Conservation (phyloP, 2,329 filamentous ascomycete genomes). For the Trichoderma koningiopsis region DNA sequence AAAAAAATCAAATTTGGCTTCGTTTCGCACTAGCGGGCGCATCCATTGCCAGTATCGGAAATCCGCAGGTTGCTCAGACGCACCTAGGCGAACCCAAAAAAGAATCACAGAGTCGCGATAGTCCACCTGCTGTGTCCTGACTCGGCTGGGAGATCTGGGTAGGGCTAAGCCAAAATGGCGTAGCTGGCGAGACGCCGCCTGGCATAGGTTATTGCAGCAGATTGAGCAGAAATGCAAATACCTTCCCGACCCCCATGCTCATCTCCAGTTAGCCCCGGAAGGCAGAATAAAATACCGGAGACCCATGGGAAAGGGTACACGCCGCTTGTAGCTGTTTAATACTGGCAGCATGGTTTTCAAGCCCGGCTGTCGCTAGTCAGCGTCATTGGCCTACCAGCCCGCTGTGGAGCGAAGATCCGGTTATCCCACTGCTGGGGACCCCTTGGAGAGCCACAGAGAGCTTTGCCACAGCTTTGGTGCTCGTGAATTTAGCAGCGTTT, state of each 20-base stretch:
- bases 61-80: not conserved
- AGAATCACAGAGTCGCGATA: not conserved
- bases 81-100: not conserved
- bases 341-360: not conserved
- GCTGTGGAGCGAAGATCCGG: conserved; percentile 16
- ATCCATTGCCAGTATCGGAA: not conserved
- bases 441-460: not conserved
- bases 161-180: conserved; percentile 1
- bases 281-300: conserved; percentile 1
- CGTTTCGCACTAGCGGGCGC: not conserved
- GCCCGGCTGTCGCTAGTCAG: conserved; percentile 9
- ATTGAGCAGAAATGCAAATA: not conserved
- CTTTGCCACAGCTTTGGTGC: not conserved
- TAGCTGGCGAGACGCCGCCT: not conserved
- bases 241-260: not conserved
- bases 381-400: conserved; percentile 6
- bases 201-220: not conserved
- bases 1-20: not conserved
- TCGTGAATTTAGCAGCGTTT: not conserved
- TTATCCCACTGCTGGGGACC: not conserved
- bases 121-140: conserved; percentile 4
- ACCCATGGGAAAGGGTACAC: not conserved
- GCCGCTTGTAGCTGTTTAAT: not conserved
- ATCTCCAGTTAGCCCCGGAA: not conserved
- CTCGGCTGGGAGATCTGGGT: not conserved